Conservation (phyloP, 306 rosid species). For the Castanea crenata region DNA sequence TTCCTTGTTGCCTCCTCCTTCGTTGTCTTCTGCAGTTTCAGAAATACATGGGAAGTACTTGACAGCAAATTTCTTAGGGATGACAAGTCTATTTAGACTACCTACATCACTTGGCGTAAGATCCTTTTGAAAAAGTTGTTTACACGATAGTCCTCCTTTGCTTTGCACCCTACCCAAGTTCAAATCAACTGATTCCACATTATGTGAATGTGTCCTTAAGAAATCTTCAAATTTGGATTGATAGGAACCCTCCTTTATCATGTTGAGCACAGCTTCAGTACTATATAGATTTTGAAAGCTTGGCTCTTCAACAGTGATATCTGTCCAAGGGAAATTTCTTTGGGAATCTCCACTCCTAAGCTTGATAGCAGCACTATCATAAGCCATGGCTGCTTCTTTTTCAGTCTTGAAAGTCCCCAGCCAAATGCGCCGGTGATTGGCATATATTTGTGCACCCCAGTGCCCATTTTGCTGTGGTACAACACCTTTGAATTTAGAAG, state of each 20-base stretch:
- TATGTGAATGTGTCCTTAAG: background rate
- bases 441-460: slow-evolving; percentile 45
- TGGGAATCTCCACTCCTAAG: slow-evolving; percentile 26
- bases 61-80: slow-evolving; percentile 28
- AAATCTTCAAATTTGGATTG: slow-evolving; percentile 22
- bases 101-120: slow-evolving; percentile 47
- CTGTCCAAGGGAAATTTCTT: slow-evolving; percentile 35
- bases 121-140: slow-evolving; percentile 39
- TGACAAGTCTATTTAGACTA: slow-evolving; percentile 42
- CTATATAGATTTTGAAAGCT: slow-evolving; percentile 24
- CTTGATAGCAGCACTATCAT: slow-evolving; percentile 40
- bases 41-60: slow-evolving; percentile 24
- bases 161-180: slow-evolving; percentile 5
- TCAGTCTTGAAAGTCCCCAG: slow-evolving; percentile 34
- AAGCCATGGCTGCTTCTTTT: slow-evolving; percentile 37
- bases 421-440: slow-evolving; percentile 31
- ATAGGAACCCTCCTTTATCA: slow-evolving; percentile 41
- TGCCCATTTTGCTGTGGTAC: slow-evolving; percentile 29
- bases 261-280: slow-evolving; percentile 28
- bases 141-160: background rate
- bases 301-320: slow-evolving; percentile 15
- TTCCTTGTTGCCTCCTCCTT: background rate
- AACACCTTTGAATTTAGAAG: slow-evolving; percentile 27
- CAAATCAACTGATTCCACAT: background rate
- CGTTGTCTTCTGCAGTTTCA: slow-evolving; percentile 3